A percentile compares a stretch with the other conserved stretches of the same genome.
Evolutionary conservation across 2,329 filamentous ascomycete species (phyloP).

Genomic region (Microdochium paspali): DNA sequence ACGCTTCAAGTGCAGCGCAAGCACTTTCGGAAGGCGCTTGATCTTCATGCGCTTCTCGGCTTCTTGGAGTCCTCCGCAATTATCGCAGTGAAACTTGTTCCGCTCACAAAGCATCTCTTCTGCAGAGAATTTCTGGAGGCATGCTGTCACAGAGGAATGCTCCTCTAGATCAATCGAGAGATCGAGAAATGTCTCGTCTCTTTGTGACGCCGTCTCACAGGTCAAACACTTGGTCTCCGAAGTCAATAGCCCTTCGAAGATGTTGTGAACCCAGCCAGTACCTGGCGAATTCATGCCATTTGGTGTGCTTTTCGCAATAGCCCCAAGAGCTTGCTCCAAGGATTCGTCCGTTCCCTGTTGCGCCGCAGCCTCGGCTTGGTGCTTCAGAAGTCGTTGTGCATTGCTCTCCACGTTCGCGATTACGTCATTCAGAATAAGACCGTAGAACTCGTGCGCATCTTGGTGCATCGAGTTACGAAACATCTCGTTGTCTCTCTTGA

Average conservation of each 20-base stretch:
- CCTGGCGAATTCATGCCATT: constrained; percentile 46
- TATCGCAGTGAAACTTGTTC: constrained; percentile 98
- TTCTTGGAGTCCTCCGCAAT: constrained; percentile 91
- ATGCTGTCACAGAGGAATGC: constrained; percentile 93
- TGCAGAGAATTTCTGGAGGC: constrained; percentile 88
- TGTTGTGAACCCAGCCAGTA: constrained; percentile 88
- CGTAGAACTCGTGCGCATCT: constrained; percentile 95
- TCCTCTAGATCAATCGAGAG: constrained; percentile 92
- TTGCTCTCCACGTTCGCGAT: constrained; percentile 91
- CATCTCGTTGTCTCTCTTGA: constrained; percentile 93
- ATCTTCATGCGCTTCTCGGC: constrained; percentile 99
- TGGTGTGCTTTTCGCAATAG: constrained; percentile 20
- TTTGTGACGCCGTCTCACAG: constrained; percentile 88
- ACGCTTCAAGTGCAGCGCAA: constrained; percentile 88
- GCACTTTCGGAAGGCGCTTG: constrained; percentile 81
- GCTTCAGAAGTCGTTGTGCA: constrained; percentile 53
- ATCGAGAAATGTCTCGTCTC: constrained; percentile 93
- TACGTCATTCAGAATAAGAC: constrained; percentile 89
- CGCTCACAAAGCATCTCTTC: constrained; percentile 98
- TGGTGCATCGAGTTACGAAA: constrained; percentile 97
- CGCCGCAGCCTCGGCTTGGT: constrained; percentile 28
- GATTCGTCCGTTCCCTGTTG: constrained; percentile 37
- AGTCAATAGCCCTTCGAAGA: constrained; percentile 89
- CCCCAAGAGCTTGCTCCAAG: constrained; percentile 33
- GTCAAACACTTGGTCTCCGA: constrained; percentile 96